Evolutionary conservation across 768 basidiomycete species (phyloP), one percentile per base, ranked within the genome.

Genomic region (Psilocybe cubensis): DNA sequence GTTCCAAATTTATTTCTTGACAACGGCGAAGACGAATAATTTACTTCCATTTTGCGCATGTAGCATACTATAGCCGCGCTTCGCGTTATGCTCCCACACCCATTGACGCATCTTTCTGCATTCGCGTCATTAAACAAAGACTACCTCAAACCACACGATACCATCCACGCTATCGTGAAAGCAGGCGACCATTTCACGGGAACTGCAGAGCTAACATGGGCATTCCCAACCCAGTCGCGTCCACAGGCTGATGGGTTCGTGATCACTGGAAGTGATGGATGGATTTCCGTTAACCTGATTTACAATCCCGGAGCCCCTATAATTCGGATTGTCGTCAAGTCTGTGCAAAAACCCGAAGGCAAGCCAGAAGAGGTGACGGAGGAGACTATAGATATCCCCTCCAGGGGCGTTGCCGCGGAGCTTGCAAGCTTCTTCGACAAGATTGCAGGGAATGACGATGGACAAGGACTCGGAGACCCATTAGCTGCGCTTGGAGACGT

Each of bases 121-220:
- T 82, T 84, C 65, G 80, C 89, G 9, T 83, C 87, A 3, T 78
- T 92, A 31, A 88, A 87, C 71, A 82, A 86, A 61, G 79, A 85
- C 12, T 85, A 86, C 69, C 83, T 95, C 33, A 77, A 81, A 2
- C 94, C 93, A 0, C 84, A 87, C 63, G 94, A 96, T 75, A 94
- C 92, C 8, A 82, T 96, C 63, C 78, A 85, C 61, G 76, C 83
- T 20, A 67, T 84, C 58, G 72, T 82, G 56, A 76, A 78, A 57
- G 80, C 83, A 28, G 83, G 81, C 20, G 72, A 79, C 38, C 51
- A 75, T 38, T 74, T 78, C 50, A 83, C 86, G 56, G 90, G 89
- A 7, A 79, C 80, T 38, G 75, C 84, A 54, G 83, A 88, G 61
- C 69, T 91, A 63, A 85, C 84, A n/a, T 85, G 79, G 60, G 89